Percentiles rank a stretch among this genome's conserved stretches.
Evolutionary conservation across 2,329 filamentous ascomycete species (phyloP).

Genomic region (Diplodia corticola): DNA sequence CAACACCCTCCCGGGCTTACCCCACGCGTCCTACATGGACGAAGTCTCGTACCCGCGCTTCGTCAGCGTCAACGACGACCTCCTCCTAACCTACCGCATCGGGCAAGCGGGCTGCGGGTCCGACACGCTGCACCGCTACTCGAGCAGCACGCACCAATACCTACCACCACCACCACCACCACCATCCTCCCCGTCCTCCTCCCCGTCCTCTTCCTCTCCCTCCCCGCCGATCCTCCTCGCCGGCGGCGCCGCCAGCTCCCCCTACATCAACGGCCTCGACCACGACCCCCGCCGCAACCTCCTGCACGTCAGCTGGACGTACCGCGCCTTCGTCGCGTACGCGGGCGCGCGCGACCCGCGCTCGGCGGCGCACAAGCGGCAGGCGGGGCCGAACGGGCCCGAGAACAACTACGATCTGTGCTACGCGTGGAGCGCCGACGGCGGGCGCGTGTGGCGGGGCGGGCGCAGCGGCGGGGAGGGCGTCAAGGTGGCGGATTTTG

Average conservation of each 20-base stretch:
- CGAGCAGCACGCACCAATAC: slow-evolving; percentile 33
- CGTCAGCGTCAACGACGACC: slow-evolving; percentile 41
- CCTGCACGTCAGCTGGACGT: slow-evolving; percentile 53
- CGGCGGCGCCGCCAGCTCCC: slow-evolving; percentile 50
- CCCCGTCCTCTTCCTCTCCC: no score
- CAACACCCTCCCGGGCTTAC: neutral
- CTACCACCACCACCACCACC: no score
- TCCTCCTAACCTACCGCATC: slow-evolving; percentile 54
- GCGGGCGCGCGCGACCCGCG: slow-evolving; percentile 24
- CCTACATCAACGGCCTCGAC: slow-evolving; percentile 54
- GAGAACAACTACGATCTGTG: slow-evolving; percentile 54
- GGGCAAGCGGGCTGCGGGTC: slow-evolving; percentile 37
- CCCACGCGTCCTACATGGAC: neutral
- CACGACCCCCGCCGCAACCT: slow-evolving; percentile 30
- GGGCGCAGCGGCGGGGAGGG: slow-evolving; percentile 40
- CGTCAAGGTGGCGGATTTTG: slow-evolving; percentile 41
- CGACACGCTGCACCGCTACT: slow-evolving; percentile 45
- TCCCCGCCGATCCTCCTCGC: slow-evolving; percentile 46
- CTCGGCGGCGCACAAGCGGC: neutral
- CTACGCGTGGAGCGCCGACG: slow-evolving; percentile 51
- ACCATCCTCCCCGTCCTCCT: no score
- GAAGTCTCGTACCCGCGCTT: slow-evolving; percentile 54
- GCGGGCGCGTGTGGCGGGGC: slow-evolving; percentile 46
- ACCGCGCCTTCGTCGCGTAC: slow-evolving; percentile 50
- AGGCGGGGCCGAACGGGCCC: slow-evolving; percentile 3